Base-by-base conservation (phyloP, 768 basidiomycete species). In the Postia placenta region DNA sequence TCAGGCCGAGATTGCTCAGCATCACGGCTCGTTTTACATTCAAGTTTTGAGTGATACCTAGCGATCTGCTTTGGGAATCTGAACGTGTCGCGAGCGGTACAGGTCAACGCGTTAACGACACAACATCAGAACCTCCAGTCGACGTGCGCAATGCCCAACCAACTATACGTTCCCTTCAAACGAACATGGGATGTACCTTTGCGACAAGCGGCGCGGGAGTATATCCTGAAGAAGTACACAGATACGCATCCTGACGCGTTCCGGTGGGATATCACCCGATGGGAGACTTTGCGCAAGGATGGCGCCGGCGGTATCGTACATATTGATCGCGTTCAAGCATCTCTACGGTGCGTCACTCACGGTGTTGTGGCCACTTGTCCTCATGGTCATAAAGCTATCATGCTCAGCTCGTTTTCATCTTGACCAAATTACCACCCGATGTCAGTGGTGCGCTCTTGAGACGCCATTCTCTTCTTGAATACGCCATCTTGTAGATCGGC, bases 221-320 rank as follows among this genome's bases (percentile, higher is more conserved):
- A 91, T 64, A 83, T 95, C 25, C 70, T 72, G n/a, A 57, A 63
- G 2, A 65, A 76, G 33, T 78, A 85, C 62, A 72, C 74, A 1
- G 82, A 84, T 23, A 78, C 81, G 27, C 88, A 93, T 58, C 91
- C 92, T 2, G 91, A 94, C 56, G 82, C 84, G 22, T 93, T 91
- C 71, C 82, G 73, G 60, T 73, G 74, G 60, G 94, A 96, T 63
- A 80, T 94, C 42, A 74, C 73, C 4, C 64, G 66, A 30, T 91
- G 93, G 81, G 81, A 83, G 44, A 60, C 67, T 2, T 67, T 93
- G 44, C 74, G 92, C 35, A 79, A 75, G 50, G 76, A 81, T 24
- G 76, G 66, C 42, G 62, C 78, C 3, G 73, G 73, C 45, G 73
- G 70, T 15, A 57, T 67, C 3, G 74, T 81, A 15, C 81, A 84